Evolutionary conservation across 2,329 filamentous ascomycete genomes (phyloP).

Genomic region (Fusarium chaquense): DNA sequence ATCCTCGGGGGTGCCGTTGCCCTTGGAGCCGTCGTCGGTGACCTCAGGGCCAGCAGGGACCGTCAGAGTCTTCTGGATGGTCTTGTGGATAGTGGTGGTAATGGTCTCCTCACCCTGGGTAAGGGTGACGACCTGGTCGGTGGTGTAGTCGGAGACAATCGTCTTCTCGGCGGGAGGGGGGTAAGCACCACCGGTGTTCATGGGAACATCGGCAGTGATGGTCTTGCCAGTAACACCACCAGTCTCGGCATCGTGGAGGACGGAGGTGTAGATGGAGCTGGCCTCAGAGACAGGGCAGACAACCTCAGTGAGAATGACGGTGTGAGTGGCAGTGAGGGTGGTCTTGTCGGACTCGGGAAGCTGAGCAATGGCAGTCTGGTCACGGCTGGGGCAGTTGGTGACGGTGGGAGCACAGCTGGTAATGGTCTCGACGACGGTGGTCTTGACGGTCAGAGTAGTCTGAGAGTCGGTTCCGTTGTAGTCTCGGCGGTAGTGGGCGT

Average conservation of each 20-base stretch:
- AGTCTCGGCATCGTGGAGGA: slow-evolving; percentile 53
- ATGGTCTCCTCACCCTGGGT: slow-evolving; percentile 54
- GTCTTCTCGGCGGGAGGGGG: slow-evolving; percentile 36
- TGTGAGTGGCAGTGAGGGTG: slow-evolving; percentile 54
- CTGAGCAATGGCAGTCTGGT: slow-evolving; percentile 50
- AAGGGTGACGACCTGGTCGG: slow-evolving; percentile 52
- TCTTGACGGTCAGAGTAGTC: slow-evolving; percentile 63
- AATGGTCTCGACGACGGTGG: slow-evolving; percentile 68
- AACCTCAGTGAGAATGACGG: slow-evolving; percentile 55
- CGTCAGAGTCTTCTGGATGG: slow-evolving; percentile 55
- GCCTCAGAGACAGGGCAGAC: slow-evolving; percentile 62
- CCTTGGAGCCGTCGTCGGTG: slow-evolving; percentile 37
- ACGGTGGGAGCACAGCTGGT: slow-evolving; percentile 69
- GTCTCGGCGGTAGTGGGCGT: slow-evolving; percentile 49
- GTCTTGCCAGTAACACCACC: slow-evolving; percentile 54
- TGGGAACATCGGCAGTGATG: slow-evolving; percentile 44
- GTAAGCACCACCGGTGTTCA: slow-evolving; percentile 54
- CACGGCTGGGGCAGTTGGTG: slow-evolving; percentile 65
- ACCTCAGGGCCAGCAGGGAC: slow-evolving; percentile 41
- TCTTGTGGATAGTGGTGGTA: slow-evolving; percentile 60
- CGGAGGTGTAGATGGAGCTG: slow-evolving; percentile 55
- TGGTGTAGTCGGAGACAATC: slow-evolving; percentile 48
- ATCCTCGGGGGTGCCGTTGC: slow-evolving; percentile 42
- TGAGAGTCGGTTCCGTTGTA: slow-evolving; percentile 47
- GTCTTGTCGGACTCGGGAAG: slow-evolving; percentile 54